Conservation (phyloP, 306 rosid genomes). For the Cicer arietinum region DNA sequence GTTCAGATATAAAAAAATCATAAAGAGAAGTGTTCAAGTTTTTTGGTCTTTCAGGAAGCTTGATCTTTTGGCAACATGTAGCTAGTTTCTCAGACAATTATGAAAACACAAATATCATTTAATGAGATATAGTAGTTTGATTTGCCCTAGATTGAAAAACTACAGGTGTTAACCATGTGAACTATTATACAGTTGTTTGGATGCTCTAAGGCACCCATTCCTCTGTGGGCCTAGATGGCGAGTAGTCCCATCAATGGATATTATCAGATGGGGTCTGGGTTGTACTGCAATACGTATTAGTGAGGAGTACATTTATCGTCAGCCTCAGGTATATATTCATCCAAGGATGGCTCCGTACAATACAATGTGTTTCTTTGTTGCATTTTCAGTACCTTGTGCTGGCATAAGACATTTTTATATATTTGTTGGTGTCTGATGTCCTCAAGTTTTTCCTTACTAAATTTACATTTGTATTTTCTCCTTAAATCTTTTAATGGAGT, state of each 20-base stretch:
- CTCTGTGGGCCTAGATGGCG: constrained; percentile 99
- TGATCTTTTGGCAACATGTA: constrained; percentile 35
- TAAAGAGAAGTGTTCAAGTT: constrained; percentile 11
- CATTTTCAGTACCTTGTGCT: constrained; percentile 28
- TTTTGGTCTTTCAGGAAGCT: constrained; percentile 32
- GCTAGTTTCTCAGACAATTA: constrained; percentile 32
- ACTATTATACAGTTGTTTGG: constrained; percentile 78
- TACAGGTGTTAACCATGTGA: constrained; percentile 7
- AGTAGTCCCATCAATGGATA: constrained; percentile 82
- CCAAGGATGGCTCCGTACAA: constrained; percentile 25
- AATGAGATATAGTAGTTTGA: constrained; percentile 31
- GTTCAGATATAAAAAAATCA: not conserved
- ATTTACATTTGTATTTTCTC: constrained; percentile 22
- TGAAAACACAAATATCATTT: constrained; percentile 19
- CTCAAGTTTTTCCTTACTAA: constrained; percentile 25
- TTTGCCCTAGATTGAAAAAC: constrained; percentile 17
- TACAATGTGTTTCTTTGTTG: constrained; percentile 22
- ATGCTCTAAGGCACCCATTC: constrained; percentile 97
- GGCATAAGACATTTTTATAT: constrained; percentile 15
- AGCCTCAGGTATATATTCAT: constrained; percentile 74
- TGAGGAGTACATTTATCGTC: constrained; percentile 90
- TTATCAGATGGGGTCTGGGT: constrained; percentile 97
- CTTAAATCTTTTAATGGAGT: constrained; percentile 3
- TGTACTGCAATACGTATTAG: constrained; percentile 86
- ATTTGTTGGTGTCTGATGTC: constrained; percentile 30